Evolutionary conservation across 345 rosid genomes (phyloP), one percentile per base, ranked within the genome.

Genomic region (Arabidopsis arenosa): DNA sequence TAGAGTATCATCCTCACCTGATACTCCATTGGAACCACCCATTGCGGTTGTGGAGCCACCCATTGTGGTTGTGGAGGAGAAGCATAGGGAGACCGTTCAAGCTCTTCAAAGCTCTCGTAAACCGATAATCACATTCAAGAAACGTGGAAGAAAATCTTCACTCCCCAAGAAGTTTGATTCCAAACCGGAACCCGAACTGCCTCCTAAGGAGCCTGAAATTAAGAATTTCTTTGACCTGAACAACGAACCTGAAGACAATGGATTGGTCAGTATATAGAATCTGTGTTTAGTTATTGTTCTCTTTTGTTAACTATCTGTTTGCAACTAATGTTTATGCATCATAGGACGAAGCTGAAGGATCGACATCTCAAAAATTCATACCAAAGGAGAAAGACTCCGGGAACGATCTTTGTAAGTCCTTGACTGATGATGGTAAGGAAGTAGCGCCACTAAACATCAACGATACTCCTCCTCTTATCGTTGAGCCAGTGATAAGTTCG

Each of bases 261-360:
- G 30, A 62, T 75, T 72, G 87, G 89, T 85, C 74, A 81, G 75
- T 70, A 9, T 54, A 2, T 28, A 28, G 32, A 21, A 33, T 48
- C 26, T 45, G 3, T 45, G 14, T 17, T 45, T 9, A 47, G 2
- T 47, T 5, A 2, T 15, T 26, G 17, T n/a, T 32, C 55, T 15
- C 15, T 4, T 9, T 47, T 14, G 47, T 47, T 10, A 12, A 33
- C 5, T 47, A 15, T 65, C n/a, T 51, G 26, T 67, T 51, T 59
- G 10, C 11, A 18, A 26, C 21, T 30, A 21, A 18, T 30, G 36
- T 53, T 68, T 43, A 64, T 21, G 3, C 13, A 23, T 33, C 9
- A 44, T 52, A 76, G 80, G 75, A 28, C 13, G 56, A 51, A 51
- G 56, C 10, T 35, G 51, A 49, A 75, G 55, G 28, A 41, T 5